A percentile compares a stretch with the other conserved stretches of the same genome.
Evolutionary conservation across 106 monocot species (phyloP).

Genomic region (Apostasia shenzhenica): DNA sequence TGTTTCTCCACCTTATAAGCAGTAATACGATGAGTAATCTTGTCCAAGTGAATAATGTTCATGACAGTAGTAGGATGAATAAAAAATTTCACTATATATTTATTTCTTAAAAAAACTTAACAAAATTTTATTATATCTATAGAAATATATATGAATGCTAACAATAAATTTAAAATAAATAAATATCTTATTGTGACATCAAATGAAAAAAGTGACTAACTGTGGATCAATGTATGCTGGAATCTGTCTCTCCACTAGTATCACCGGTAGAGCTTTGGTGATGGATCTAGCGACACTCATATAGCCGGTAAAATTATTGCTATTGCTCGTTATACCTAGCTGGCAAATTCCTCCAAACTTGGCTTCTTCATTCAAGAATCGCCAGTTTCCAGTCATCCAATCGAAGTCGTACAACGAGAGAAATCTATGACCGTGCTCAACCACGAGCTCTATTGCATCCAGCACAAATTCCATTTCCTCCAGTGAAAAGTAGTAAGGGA

Average conservation of each 20-base stretch:
- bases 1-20: too few species aligned
- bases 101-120: too few species aligned
- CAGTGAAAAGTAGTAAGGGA: constrained; percentile 31
- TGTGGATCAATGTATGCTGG: neutral
- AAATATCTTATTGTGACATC: neutral
- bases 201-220: neutral
- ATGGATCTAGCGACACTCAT: neutral
- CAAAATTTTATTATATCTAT: too few species aligned
- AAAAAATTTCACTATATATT: too few species aligned
- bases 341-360: neutral
- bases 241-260: neutral
- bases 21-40: too few species aligned
- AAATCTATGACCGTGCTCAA: constrained; percentile 35
- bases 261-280: neutral
- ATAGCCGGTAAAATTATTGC: neutral
- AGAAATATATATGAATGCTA: too few species aligned
- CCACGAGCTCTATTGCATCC: constrained; percentile 47
- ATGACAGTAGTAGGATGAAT: too few species aligned
- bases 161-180: too few species aligned
- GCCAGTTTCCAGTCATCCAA: constrained; percentile 58
- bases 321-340: neutral
- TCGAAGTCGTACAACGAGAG: constrained; percentile 55
- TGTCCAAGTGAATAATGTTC: too few species aligned
- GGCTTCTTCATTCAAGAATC: neutral
- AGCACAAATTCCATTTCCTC: constrained; percentile 56